Conservation (phyloP, 1,139 yeast species). For the Saccharomyces hybrid region DNA sequence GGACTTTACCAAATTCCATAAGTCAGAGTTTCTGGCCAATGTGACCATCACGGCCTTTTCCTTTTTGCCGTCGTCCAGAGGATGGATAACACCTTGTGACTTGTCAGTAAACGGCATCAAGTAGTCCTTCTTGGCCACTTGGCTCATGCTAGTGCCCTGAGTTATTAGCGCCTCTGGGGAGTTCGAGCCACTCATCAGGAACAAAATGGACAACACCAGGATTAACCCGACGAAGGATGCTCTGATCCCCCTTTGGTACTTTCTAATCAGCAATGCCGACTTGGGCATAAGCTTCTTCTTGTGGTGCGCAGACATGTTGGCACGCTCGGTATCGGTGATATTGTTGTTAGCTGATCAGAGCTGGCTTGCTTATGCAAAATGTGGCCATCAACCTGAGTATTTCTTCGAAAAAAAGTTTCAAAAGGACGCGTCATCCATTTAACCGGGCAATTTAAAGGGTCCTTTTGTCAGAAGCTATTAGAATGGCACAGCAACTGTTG, state of each 20-base stretch:
- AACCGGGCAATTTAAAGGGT: background rate
- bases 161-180: background rate
- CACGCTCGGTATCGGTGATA: background rate
- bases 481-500: background rate
- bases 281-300: conserved; percentile 30
- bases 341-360: background rate
- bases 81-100: conserved; percentile 26
- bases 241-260: conserved; percentile 23
- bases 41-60: conserved; percentile 69
- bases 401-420: background rate
- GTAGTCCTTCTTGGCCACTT: conserved; percentile 9
- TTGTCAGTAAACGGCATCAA: conserved; percentile 26
- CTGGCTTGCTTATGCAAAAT: background rate
- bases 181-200: conserved; percentile 17
- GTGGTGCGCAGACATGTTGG: conserved; percentile 11
- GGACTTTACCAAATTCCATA: conserved; percentile 52
- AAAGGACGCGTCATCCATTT: background rate
- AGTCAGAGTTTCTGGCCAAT: conserved; percentile 65
- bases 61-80: conserved; percentile 31
- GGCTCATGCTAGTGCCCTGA: background rate
- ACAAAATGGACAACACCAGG: conserved; percentile 22
- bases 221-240: conserved; percentile 21
- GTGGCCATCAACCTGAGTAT: background rate
- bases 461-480: background rate
- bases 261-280: conserved; percentile 26